A percentile compares a stretch with the other conserved stretches of the same genome.
Conservation (phyloP, 2,329 filamentous ascomycete species). For the Aspergillus udagawae region DNA sequence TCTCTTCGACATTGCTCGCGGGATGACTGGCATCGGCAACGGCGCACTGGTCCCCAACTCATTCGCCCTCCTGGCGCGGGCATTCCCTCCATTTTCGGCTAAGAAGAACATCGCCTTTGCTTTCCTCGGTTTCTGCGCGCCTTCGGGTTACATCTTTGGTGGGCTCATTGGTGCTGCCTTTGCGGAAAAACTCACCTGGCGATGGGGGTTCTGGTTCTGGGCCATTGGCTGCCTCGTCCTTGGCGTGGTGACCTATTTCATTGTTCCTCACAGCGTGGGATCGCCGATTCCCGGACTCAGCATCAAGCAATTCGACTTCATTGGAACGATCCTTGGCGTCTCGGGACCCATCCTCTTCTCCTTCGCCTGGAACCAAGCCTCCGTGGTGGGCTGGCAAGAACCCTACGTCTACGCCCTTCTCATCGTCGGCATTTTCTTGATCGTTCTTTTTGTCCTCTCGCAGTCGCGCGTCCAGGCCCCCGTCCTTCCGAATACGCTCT, state of each 20-base stretch:
- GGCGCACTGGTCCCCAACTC: conserved; percentile 45
- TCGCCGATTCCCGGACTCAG: conserved; percentile 14
- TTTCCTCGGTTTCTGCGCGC: conserved; percentile 44
- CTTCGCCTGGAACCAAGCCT: conserved; percentile 52
- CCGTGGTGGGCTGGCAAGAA: conserved; percentile 43
- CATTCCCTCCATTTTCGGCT: conserved; percentile 35
- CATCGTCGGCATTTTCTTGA: conserved; percentile 43
- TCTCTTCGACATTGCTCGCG: conserved; percentile 24
- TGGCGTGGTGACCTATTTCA: conserved; percentile 30
- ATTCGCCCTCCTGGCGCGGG: conserved; percentile 41
- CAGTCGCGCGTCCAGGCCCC: conserved; percentile 4
- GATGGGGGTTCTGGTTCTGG: conserved; percentile 48
- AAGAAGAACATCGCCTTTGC: conserved; percentile 45
- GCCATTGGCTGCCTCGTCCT: conserved; percentile 39
- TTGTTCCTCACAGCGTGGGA: conserved; percentile 32
- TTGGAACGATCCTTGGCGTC: conserved; percentile 47
- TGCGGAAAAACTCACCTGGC: conserved; percentile 46
- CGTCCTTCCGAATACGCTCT: conserved; percentile 12
- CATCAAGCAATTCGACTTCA: conserved; percentile 35
- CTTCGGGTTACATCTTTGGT: conserved; percentile 38
- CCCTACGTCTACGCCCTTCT: conserved; percentile 44
- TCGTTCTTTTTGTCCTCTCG: conserved; percentile 14
- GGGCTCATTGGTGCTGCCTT: conserved; percentile 39
- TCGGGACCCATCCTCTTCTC: conserved; percentile 43
- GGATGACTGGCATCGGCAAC: conserved; percentile 42